These are phyloP conservation scores for Otatea glauca DNA, from an alignment of 176 grass and related monocot species.

Conservation along the genomic window DNA sequence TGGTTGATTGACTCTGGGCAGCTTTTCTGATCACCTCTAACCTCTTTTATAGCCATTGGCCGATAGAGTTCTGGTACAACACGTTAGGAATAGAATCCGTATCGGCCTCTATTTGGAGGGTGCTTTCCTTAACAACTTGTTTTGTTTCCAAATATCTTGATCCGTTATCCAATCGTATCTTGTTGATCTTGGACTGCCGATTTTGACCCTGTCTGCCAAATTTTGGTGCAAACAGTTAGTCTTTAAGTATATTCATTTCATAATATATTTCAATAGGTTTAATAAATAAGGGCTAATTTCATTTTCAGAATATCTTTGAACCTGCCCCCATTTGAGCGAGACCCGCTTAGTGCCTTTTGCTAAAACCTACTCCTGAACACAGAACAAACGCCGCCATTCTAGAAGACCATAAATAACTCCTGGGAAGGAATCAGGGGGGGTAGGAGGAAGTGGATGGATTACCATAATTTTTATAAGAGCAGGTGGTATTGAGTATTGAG, in stretches of 20 bases:
- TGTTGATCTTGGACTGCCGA: too few species aligned
- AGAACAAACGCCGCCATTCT: neutral
- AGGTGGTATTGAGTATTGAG: conserved; percentile 28
- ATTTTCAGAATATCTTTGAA: neutral
- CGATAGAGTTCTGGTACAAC: too few species aligned
- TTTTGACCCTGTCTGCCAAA: too few species aligned
- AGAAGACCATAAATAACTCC: neutral
- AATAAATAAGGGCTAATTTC: neutral
- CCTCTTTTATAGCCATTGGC: too few species aligned
- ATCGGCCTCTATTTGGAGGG: too few species aligned
- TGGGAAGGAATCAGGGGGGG: neutral
- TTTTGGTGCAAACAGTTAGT: too few species aligned
- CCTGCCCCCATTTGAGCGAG: neutral
- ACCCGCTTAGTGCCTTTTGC: neutral
- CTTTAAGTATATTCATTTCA: neutral
- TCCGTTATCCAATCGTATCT: too few species aligned
- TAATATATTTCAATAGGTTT: neutral
- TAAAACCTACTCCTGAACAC: neutral
- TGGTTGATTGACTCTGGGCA: too few species aligned
- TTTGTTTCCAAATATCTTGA: too few species aligned
- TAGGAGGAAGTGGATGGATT: neutral
- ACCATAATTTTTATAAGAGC: neutral
- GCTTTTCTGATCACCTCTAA: too few species aligned
- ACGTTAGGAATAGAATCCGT: too few species aligned
- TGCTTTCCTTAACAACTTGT: too few species aligned